phyloP scores from a whole-genome alignment of 495 filamentous ascomycete species.

The Bathelium albidoporum region DNA sequence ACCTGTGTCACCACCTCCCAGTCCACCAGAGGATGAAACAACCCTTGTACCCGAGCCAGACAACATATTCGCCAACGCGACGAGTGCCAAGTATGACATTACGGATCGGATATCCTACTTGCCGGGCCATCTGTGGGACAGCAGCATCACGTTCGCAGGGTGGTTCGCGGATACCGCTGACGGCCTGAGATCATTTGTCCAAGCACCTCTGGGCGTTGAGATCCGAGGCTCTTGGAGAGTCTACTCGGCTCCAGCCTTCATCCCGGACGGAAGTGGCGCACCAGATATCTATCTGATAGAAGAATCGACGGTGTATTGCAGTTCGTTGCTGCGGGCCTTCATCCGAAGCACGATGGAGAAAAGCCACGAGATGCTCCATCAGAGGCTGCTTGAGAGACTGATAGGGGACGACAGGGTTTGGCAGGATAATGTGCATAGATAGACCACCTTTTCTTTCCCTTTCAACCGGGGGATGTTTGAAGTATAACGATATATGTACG shows the following conservation, averaged over 20 bases:
- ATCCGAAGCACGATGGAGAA: slow-evolving; percentile 1
- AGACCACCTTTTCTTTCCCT: not conserved
- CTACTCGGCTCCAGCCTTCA: not conserved
- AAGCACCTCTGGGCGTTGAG: not conserved
- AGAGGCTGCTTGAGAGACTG: not conserved
- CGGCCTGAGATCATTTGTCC: not conserved
- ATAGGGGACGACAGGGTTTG: not conserved
- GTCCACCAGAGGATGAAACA: not conserved
- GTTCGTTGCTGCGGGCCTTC: not conserved
- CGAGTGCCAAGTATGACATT: slow-evolving; percentile 3
- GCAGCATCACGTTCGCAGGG: not conserved
- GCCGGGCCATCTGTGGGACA: not conserved
- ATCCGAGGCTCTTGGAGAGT: not conserved
- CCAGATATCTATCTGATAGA: not conserved
- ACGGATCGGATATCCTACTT: slow-evolving; percentile 6
- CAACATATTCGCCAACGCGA: not conserved
- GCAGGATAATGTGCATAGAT: not conserved
- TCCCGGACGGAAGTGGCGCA: not conserved
- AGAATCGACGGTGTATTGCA: not conserved
- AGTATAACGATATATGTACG: not conserved
- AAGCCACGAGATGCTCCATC: not conserved
- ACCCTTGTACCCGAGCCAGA: not conserved
- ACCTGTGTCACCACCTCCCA: not conserved
- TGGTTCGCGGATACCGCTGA: not conserved
- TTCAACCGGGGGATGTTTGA: not conserved